Conservation (phyloP, 2,329 filamentous ascomycete genomes). For the Calonectria fujianensis region DNA sequence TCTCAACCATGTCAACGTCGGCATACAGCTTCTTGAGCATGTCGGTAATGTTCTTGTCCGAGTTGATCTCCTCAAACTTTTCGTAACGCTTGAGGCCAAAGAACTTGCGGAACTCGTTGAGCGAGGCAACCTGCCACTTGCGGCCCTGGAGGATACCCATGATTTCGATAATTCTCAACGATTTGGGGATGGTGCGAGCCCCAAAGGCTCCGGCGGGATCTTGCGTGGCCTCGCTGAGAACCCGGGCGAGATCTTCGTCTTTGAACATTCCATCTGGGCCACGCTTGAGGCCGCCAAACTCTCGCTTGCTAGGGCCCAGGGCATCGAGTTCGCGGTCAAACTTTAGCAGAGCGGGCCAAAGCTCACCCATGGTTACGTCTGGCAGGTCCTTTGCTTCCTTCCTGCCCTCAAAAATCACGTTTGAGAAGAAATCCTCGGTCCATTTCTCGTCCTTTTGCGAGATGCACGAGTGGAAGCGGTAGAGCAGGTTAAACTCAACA, state of each 20-base stretch:
- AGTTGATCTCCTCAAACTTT: slow-evolving; percentile 73
- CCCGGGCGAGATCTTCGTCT: slow-evolving; percentile 74
- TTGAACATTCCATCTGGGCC: slow-evolving; percentile 71
- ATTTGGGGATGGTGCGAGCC: slow-evolving; percentile 74
- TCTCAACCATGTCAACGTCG: slow-evolving; percentile 79
- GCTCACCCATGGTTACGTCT: slow-evolving; percentile 48
- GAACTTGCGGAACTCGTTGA: slow-evolving; percentile 80
- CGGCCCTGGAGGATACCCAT: slow-evolving; percentile 78
- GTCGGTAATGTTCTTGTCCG: slow-evolving; percentile 72
- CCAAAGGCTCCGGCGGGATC: slow-evolving; percentile 77
- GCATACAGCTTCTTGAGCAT: slow-evolving; percentile 76
- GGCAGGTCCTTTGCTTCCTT: slow-evolving; percentile 63
- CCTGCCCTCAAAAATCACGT: slow-evolving; percentile 47
- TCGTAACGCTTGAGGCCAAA: slow-evolving; percentile 63
- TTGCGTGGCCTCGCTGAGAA: slow-evolving; percentile 75
- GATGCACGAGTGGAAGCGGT: slow-evolving; percentile 79
- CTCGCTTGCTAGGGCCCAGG: slow-evolving; percentile 66
- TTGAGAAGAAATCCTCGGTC: slow-evolving; percentile 72
- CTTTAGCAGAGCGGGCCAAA: slow-evolving; percentile 45
- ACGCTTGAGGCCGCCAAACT: slow-evolving; percentile 69
- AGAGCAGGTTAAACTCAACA: slow-evolving; percentile 81
- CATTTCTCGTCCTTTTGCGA: slow-evolving; percentile 77
- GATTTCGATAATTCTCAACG: slow-evolving; percentile 77
- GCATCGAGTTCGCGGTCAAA: slow-evolving; percentile 45
- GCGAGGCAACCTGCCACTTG: slow-evolving; percentile 75